Percentiles rank a stretch among this genome's conserved stretches.
phyloP scores from a whole-genome alignment of 1,139 yeast genomes.

The Candida buenavistaensis region DNA sequence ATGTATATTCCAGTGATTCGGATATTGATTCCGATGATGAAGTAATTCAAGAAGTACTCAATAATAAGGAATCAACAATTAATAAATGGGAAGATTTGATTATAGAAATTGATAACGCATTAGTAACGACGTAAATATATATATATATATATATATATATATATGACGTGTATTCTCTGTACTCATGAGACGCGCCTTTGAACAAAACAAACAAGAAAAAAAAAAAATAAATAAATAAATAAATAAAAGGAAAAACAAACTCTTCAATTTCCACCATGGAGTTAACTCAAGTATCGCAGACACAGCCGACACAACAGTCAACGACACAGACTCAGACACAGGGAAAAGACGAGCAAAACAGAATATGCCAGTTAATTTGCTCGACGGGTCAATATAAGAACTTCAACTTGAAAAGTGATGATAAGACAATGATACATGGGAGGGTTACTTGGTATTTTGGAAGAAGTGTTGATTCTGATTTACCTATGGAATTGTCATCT shows the following conservation, averaged over 20 bases:
- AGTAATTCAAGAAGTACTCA: constrained; percentile 8
- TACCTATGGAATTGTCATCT: constrained; percentile 57
- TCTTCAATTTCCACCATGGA: constrained; percentile 4
- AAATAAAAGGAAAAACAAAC: background rate
- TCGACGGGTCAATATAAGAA: constrained; percentile 60
- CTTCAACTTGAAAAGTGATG: constrained; percentile 33
- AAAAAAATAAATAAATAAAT: background rate
- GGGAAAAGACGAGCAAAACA: constrained; percentile 27
- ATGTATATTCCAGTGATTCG: constrained; percentile 3
- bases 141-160: too few species aligned
- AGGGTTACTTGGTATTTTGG: constrained; percentile 76
- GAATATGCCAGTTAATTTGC: constrained; percentile 57
- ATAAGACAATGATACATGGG: constrained; percentile 25
- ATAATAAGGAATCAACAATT: background rate
- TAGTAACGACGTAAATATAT: constrained; percentile 32
- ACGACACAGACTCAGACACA: constrained; percentile 28
- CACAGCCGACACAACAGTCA: constrained; percentile 68
- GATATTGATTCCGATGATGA: constrained; percentile 14
- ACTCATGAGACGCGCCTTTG: background rate
- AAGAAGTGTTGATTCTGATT: constrained; percentile 67
- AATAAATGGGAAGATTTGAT: constrained; percentile 10
- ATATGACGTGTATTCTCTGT: too few species aligned
- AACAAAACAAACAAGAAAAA: background rate
- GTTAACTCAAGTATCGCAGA: constrained; percentile 53
- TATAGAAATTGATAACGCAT: constrained; percentile 9